Percentiles rank a stretch among this genome's conserved stretches.
phyloP scores from a whole-genome alignment of 78 protist genomes.

The Guillardia theta region DNA sequence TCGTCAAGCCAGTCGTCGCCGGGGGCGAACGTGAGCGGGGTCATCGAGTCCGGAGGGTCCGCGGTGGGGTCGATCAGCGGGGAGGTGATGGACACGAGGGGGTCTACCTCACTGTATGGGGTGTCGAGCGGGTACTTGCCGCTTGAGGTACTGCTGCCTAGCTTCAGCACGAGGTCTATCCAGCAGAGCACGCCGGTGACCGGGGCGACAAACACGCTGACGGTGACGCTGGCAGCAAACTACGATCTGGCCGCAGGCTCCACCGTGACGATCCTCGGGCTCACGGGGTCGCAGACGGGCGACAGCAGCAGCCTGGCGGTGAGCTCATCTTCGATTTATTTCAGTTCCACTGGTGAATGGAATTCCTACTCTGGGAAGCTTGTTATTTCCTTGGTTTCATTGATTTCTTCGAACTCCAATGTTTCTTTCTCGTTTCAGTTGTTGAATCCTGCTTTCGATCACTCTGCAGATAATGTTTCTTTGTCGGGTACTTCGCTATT shows the following conservation, averaged over 20 bases:
- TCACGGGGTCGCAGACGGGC: slow-evolving; percentile 42
- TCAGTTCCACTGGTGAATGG: background rate
- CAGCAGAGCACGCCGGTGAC: slow-evolving; percentile 3
- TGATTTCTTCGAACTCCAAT: too few species aligned
- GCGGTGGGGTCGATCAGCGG: background rate
- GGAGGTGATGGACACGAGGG: background rate
- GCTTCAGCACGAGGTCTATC: background rate
- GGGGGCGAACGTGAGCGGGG: background rate
- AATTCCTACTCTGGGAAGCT: background rate
- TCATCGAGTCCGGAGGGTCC: background rate
- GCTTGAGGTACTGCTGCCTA: background rate
- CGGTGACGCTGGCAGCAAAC: slow-evolving; percentile 31
- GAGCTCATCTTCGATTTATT: background rate
- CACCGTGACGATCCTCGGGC: background rate
- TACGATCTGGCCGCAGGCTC: background rate
- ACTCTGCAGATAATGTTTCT: background rate
- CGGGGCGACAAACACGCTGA: background rate
- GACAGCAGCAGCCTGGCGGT: background rate
- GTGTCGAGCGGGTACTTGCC: background rate
- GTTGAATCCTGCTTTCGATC: background rate
- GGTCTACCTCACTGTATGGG: background rate
- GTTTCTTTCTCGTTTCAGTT: too few species aligned
- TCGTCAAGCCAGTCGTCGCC: background rate
- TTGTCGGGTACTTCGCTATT: too few species aligned
- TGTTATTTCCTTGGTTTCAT: too few species aligned